Evolutionary conservation across 2,329 filamentous ascomycete genomes (phyloP), one percentile per base, ranked within the genome.

Genomic region (Knoxdaviesia capensis): DNA sequence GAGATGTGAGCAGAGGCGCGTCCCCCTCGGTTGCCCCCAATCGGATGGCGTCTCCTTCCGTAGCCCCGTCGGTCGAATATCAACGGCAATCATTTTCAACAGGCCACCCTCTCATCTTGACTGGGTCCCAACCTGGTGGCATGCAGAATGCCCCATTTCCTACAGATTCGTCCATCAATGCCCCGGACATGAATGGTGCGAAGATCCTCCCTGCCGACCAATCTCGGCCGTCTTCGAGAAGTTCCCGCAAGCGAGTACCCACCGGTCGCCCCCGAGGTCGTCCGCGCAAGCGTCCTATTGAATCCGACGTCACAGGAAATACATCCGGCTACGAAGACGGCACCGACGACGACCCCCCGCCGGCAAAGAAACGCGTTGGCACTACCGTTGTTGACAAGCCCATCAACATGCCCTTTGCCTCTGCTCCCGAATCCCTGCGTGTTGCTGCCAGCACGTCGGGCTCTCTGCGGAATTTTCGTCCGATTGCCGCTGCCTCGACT

Each of bases 371-470:
- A 60, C 72, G 87, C 51, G 86, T 78, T 33, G 90, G 84, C 53
- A 73, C 80, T 29, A 84, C 75, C 20, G 73, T 79, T 53, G 72
- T 78, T 8, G 74, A 81, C 47, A 79, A 77, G 61, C 75, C 75
- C n/a, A 76, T 77, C 41, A 79, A 74, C 49, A 72, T 69, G 47
- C 74, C 73, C 28, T 81, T 94, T 51, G 81, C 79, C 41, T 69
- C 73, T 35, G 77, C 76, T 31, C 72, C 77, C 7, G 85, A 90
- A 40, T 92, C 84, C 4, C 65, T 96, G 30, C 74, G 87, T 40
- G 85, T 94, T n/a, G 79, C 83, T 46, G 88, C 88, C 39, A 93
- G 85, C 55, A 93, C 83, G 10, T 80, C 87, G 38, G 84, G 85
- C 36, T 94, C 87, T 5, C 68, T 96, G 45, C 80, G 88, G 37